A percentile compares a stretch with the other conserved stretches of the same genome.
Conservation (phyloP, 768 basidiomycete species). For the Termitomyces sp. region DNA sequence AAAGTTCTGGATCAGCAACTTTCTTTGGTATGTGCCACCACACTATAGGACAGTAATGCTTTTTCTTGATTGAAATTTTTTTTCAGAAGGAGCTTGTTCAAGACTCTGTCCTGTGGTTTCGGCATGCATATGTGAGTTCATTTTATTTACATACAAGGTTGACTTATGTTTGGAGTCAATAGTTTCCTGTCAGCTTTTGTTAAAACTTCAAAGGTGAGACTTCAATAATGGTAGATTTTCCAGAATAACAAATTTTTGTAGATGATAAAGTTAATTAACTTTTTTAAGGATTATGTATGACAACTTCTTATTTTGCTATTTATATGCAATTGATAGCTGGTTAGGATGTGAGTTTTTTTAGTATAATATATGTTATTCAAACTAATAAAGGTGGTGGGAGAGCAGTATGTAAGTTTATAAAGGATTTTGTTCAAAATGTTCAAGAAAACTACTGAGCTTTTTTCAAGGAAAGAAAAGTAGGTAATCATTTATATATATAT, state of each 20-base stretch:
- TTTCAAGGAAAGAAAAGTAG: neutral
- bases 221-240: neutral
- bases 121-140: neutral
- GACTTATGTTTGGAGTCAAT: too few species aligned
- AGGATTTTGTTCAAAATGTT: neutral
- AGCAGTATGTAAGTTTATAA: neutral
- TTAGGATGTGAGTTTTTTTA: neutral
- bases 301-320: neutral
- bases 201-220: neutral
- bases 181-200: neutral
- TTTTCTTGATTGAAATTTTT: neutral
- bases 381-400: neutral
- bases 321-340: too few species aligned
- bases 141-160: neutral
- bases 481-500: neutral
- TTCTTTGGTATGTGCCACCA: neutral
- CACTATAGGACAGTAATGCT: neutral
- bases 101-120: neutral
- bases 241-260: neutral
- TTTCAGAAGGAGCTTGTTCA: neutral
- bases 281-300: neutral
- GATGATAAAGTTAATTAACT: neutral
- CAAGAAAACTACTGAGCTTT: neutral
- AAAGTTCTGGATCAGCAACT: neutral
- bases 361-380: neutral